Evolutionary conservation across 305 asterid genomes (phyloP), one percentile per base, ranked within the genome.

Genomic region (Fraxinus baroniana): DNA sequence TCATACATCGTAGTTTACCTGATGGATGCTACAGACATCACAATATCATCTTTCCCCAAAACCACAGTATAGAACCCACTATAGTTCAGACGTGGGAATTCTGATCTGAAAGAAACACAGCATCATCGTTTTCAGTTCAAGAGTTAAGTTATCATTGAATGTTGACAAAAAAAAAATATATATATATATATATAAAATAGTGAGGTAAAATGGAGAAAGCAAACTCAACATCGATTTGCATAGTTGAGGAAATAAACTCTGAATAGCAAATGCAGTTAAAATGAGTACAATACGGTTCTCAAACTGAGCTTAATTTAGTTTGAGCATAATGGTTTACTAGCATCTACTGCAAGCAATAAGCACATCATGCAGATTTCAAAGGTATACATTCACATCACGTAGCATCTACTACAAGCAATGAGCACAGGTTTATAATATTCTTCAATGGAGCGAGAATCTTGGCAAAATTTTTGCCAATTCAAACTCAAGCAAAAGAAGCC

Each of bases 11-110:
- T n/a, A 17, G 77, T 20, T 57, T 87, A 92, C 97, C 97, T 91
- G 82, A 92, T 87, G 44, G 93, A 90, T 77, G 97, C 97, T 76
- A 91, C 91, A 30, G 89, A 87, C 76, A 89, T 60, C 71, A 90
- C 22, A 17, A 89, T 78, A 79, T 91, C 92, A 81, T 92, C 84
- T 82, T 89, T 90, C 89, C 91, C 94, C 90, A 92, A 86, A 79
- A 91, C 84, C 66, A 81, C 90, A 44, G 97, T 91, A 87, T 91
- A 91, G 81, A 92, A 91, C 20, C 94, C 93, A 46, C 64, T 20
- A 77, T 85, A 92, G 83, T 92, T 87, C 62, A 92, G 87, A 39
- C 97, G 90, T 3, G 90, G 82, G 83, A 91, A 90, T 32, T 86
- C 89, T 74, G 94, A 92, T 78, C 97, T 91, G 88, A 28, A 78